phyloP scores from a whole-genome alignment of 2,329 filamentous ascomycete genomes.

The Chaetothyriales sp. region DNA sequence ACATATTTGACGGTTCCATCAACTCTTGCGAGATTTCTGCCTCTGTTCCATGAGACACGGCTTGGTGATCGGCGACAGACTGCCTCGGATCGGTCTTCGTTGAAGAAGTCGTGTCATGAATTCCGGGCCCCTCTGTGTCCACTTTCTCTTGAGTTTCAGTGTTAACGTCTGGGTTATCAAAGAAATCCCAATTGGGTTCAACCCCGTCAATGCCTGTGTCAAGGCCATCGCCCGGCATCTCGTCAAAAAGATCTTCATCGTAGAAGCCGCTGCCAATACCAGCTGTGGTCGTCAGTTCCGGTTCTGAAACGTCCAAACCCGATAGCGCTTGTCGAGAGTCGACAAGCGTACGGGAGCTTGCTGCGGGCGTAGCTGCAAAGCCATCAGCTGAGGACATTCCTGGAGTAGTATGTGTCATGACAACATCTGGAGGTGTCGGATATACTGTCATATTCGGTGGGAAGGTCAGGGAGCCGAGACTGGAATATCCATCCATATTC shows the following conservation, averaged over 20 bases:
- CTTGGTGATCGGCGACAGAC: background rate
- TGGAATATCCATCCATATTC: constrained; percentile 13
- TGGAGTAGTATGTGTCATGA: constrained; percentile 21
- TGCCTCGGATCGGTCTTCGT: background rate
- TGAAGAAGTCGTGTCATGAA: background rate
- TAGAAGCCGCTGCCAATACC: constrained; percentile 22
- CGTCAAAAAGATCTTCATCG: constrained; percentile 44
- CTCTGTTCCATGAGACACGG: background rate
- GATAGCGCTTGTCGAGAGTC: constrained; percentile 6
- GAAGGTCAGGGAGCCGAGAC: constrained; percentile 13
- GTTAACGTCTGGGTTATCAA: constrained; percentile 36
- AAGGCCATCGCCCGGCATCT: constrained; percentile 40
- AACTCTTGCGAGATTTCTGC: background rate
- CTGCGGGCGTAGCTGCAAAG: constrained; percentile 18
- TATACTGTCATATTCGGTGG: constrained; percentile 27
- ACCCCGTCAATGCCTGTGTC: constrained; percentile 42
- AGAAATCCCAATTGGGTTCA: constrained; percentile 47
- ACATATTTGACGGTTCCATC: background rate
- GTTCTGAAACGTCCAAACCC: constrained; percentile 13
- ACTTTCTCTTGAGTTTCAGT: background rate
- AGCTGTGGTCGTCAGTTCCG: background rate
- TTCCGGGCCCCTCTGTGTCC: background rate
- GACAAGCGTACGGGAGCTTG: constrained; percentile 12
- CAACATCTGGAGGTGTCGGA: constrained; percentile 39
- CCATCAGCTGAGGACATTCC: constrained; percentile 20